Base-by-base conservation (phyloP, 805 yeast species). In the Candida germanica region DNA sequence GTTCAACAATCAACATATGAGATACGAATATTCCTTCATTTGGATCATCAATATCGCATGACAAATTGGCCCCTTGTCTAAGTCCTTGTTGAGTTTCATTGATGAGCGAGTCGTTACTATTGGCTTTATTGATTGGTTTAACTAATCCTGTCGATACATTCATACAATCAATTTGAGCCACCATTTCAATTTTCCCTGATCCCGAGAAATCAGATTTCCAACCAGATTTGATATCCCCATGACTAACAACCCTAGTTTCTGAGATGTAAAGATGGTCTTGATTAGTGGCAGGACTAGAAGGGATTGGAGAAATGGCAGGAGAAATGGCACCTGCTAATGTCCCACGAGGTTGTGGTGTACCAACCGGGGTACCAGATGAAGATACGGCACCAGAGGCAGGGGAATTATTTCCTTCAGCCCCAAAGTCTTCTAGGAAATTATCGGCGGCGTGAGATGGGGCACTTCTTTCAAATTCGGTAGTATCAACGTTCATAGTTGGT, bases 141-240 rank as follows among this genome's bases (percentile, higher is more conserved):
- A 66, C 55, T 0, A 74, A 33, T 1, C 82, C 75, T 0, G 87
- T 76, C 7, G 80, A 66, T 33, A 83, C 61, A 35, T 73, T 66
- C 63, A 74, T 69, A 16, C 84, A 75, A 13, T 75, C 71, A 26
- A 85, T 73, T 29, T 84, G 87, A 0, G 85, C 87, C 20, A 83
- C 80, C 30, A 88, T 57, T 57, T 87, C 96, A 41, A 89, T 80
- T 36, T 77, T 71, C 4, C 98, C 98, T 29, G 71, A 71, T 27
- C 79, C 83, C 5, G 79, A 61, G 54, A 83, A 89, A 59, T 93
- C 98, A 1, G 93, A 79, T 57, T 93, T 93, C 99, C 99, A 93
- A 3, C 99, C 99, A 20, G 75, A 70, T 53, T 84, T 86, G 53
- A 87, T 60, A 42, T 86, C 95, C 8, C 96, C 96, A 36, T 79